Conservation (phyloP, 1,284 basidiomycete species). For the Exsudoporus floridanus region DNA sequence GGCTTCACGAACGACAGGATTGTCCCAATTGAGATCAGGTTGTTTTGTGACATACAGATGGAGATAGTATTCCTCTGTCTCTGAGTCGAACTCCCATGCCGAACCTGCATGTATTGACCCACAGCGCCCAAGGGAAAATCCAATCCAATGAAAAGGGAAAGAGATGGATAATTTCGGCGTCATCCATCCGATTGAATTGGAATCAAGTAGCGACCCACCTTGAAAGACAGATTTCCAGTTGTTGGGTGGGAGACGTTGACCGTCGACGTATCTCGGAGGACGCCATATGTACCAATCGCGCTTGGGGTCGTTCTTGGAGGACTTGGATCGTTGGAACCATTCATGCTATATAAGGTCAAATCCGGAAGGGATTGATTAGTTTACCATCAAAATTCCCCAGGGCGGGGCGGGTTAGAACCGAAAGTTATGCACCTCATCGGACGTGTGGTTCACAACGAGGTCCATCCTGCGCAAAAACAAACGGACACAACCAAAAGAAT, state of each 20-base stretch:
- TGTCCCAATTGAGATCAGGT: constrained; percentile 81
- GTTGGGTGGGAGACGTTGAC: constrained; percentile 61
- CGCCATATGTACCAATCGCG: constrained; percentile 80
- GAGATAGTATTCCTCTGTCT: constrained; percentile 72
- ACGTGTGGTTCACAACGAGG: constrained; percentile 80
- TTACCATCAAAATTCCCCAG: neutral
- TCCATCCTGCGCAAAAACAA: constrained; percentile 54
- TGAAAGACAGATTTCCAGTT: constrained; percentile 75
- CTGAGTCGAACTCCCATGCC: constrained; percentile 73
- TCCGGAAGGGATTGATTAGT: constrained; percentile 1
- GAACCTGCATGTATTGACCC: constrained; percentile 45
- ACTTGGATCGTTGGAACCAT: constrained; percentile 72
- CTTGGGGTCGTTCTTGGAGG: constrained; percentile 57
- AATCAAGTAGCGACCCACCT: constrained; percentile 36
- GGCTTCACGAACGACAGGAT: constrained; percentile 59
- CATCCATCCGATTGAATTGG: neutral
- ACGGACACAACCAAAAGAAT: constrained; percentile 5
- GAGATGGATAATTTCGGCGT: neutral
- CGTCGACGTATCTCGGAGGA: constrained; percentile 53
- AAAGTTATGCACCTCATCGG: constrained; percentile 52
- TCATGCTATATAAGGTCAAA: constrained; percentile 47
- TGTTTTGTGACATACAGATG: constrained; percentile 71
- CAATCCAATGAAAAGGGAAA: neutral
- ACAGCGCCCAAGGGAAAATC: neutral
- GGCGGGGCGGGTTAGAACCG: neutral